Evolutionary conservation across 352 stramenopile genomes (phyloP).

Genomic region (Globisporangium takayamanum): DNA sequence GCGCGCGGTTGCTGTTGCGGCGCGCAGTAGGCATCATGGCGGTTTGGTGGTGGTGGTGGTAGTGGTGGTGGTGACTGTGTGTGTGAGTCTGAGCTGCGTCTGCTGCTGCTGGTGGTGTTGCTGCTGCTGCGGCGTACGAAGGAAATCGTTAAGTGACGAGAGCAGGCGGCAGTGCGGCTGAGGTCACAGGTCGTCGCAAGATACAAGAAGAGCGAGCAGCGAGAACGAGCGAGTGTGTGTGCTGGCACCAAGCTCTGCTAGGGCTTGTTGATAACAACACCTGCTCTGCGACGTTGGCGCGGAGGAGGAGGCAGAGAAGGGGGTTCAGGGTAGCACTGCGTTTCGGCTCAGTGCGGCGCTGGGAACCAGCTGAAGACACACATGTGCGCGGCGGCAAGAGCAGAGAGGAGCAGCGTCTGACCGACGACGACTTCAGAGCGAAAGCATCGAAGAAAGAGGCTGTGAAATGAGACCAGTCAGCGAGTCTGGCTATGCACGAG

Average conservation of each 20-base stretch:
- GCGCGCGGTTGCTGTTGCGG: constrained; percentile 65
- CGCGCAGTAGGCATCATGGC: constrained; percentile 23
- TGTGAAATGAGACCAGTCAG: constrained; percentile 10
- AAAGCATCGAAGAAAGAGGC: background rate
- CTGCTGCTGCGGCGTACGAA: constrained; percentile 16
- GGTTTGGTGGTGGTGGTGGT: constrained; percentile 15
- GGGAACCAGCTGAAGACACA: constrained; percentile 3
- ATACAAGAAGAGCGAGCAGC: background rate
- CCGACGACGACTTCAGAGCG: background rate
- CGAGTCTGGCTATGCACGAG: background rate
- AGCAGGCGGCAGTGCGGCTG: background rate
- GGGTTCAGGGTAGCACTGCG: constrained; percentile 8
- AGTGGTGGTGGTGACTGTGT: background rate
- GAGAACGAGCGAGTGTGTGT: background rate
- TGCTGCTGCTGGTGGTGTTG: constrained; percentile 9
- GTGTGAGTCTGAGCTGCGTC: constrained; percentile 7
- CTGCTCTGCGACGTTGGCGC: background rate
- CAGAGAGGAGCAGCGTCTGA: too few relatives aligned
- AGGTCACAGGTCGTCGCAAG: background rate
- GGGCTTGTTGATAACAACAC: background rate
- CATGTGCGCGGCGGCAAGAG: background rate
- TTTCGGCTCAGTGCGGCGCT: constrained; percentile 8
- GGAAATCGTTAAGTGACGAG: constrained; percentile 33
- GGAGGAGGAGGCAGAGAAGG: constrained; percentile 6
- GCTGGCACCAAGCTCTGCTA: background rate